A percentile compares a stretch with the other conserved stretches of the same genome.
phyloP scores from a whole-genome alignment of 805 yeast genomes.

The Kodamaea lidongshanica region DNA sequence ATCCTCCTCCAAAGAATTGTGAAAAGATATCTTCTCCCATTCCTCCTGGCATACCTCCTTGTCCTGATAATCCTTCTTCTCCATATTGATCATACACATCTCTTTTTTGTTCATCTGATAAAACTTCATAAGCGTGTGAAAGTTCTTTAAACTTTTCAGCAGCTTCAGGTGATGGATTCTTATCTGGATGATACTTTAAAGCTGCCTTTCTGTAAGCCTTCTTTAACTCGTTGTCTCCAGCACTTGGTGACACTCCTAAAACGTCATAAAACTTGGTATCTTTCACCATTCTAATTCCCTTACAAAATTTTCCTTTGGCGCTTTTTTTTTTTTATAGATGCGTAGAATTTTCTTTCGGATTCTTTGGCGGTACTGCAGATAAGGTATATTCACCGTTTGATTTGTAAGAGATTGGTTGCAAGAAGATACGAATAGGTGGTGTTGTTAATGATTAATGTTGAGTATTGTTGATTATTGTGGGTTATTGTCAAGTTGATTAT shows the following conservation, averaged over 20 bases:
- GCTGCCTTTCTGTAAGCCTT: slow-evolving; percentile 81
- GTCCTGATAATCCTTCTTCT: slow-evolving; percentile 80
- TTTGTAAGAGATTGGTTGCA: slow-evolving; percentile 1
- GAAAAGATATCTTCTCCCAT: slow-evolving; percentile 71
- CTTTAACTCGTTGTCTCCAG: slow-evolving; percentile 65
- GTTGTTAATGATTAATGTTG: neutral
- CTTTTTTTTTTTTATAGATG: slow-evolving; percentile 4
- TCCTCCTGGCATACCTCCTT: slow-evolving; percentile 59
- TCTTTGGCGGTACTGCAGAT: slow-evolving; percentile 4
- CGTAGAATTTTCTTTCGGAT: slow-evolving; percentile 7
- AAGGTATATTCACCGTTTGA: too few relatives aligned
- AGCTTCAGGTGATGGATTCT: slow-evolving; percentile 80
- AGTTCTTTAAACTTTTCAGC: slow-evolving; percentile 93
- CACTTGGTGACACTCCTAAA: slow-evolving; percentile 65
- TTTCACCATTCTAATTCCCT: slow-evolving; percentile 51
- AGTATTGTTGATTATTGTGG: neutral
- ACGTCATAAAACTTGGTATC: slow-evolving; percentile 74
- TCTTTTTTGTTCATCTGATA: slow-evolving; percentile 84
- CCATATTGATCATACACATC: slow-evolving; percentile 85
- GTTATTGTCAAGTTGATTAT: neutral
- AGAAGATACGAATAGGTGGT: neutral
- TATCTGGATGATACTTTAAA: slow-evolving; percentile 77
- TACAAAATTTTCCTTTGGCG: slow-evolving; percentile 2
- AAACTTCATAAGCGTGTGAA: slow-evolving; percentile 81
- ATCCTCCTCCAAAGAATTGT: slow-evolving; percentile 73